phyloP scores from a whole-genome alignment of 345 rosid genomes.

The Pistacia integerrima region DNA sequence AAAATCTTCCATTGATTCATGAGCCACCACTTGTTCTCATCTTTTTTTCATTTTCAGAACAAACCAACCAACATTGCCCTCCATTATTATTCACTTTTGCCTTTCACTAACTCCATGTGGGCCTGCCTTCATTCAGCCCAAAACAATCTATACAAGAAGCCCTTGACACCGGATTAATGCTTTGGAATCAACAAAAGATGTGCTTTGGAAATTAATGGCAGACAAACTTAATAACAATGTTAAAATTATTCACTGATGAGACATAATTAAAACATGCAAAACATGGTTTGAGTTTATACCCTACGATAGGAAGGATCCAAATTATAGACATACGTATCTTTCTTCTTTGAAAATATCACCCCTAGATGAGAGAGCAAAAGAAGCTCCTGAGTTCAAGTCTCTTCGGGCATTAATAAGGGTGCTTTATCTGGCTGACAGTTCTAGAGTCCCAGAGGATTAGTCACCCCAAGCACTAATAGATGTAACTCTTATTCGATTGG shows the following conservation, averaged over 20 bases:
- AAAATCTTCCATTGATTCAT: conserved; percentile 17
- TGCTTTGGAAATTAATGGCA: neutral
- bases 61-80: too few relatives aligned
- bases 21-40: neutral
- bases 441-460: too few relatives aligned
- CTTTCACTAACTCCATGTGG: neutral
- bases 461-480: too few relatives aligned
- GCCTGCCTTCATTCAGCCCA: conserved; percentile 9
- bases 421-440: too few relatives aligned
- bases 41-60: too few relatives aligned
- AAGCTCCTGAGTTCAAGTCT: too few relatives aligned
- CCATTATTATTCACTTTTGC: too few relatives aligned
- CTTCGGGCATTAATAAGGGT: too few relatives aligned
- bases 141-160: neutral
- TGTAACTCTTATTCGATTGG: too few relatives aligned
- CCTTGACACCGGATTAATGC: too few relatives aligned
- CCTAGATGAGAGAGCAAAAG: too few relatives aligned
- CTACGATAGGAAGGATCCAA: neutral
- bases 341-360: neutral
- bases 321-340: neutral
- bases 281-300: neutral
- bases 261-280: neutral
- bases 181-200: too few relatives aligned
- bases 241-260: neutral
- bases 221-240: neutral